Evolutionary conservation across 2,329 filamentous ascomycete genomes (phyloP), one percentile per base, ranked within the genome.

Genomic region (Phoma sp.): DNA sequence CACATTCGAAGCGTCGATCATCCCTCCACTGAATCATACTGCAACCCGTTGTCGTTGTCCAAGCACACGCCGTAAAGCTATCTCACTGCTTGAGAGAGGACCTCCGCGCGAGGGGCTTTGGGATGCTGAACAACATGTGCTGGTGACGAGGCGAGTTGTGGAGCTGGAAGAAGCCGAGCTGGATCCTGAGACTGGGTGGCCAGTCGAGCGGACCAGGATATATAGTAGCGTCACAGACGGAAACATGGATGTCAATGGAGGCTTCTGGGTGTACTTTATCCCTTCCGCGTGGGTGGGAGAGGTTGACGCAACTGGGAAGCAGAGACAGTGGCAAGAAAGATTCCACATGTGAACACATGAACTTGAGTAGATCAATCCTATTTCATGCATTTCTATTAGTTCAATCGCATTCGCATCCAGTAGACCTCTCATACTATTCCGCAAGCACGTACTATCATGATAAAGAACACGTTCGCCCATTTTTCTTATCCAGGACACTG

Each of bases 151-250:
- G 17, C 59, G 65, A 19, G 47, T 57, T 3, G 60, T 68, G n/a
- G 59, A 65, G 44, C 49, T 67, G 21, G 65, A 68, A 49, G 65
- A 68, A 46, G 49, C 33, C 7, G 61, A 63, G 25, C 48, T 68
- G 5, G 61, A 68, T 53, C 59, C 59, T 0, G 29, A 31, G 22
- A 64, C 50, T 9, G 61, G 64, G 4, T 65, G 59, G 62, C 65
- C 65, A 2, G 46, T 55, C 1, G 64, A 63, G 33, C 45, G 32
- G 2, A 33, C 52, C 4, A 57, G 64, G 27, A 36, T 68, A 5
- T 64, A 55, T 49, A 59, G 57, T 35, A 58, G 45, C 22, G 54
- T 56, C 7, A 51, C 64, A 4, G 60, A 65, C 43, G 64, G 54
- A 2, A 61, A 65, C 27, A 66, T 69, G 56, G 63, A 69, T 40